A percentile compares a stretch with the other conserved stretches of the same genome.
Conservation (phyloP, 805 yeast species). For the Candida koratica region DNA sequence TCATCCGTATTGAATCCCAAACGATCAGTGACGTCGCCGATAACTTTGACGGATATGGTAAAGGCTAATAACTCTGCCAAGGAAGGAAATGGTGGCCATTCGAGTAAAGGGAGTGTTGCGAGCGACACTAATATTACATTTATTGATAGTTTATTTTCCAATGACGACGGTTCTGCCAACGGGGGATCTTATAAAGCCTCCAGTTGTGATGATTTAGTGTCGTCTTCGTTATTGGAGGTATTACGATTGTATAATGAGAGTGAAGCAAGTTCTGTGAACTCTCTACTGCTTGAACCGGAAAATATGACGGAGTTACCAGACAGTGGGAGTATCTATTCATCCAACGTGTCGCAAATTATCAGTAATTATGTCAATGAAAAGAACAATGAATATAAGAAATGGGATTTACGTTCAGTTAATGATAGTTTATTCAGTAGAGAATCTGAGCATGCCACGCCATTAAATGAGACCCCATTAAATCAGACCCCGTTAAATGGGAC, state of each 20-base stretch:
- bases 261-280: conserved; percentile 1
- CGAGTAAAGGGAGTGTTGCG: background rate
- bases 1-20: background rate
- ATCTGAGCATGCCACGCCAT: conserved; percentile 2
- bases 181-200: too few relatives aligned
- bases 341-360: conserved; percentile 5
- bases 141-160: conserved; percentile 10
- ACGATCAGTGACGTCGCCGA: background rate
- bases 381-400: background rate
- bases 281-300: background rate
- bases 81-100: background rate
- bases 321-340: background rate
- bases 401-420: conserved; percentile 6
- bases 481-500: too few relatives aligned
- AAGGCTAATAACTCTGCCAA: background rate
- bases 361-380: conserved; percentile 9
- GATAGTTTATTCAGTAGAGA: conserved; percentile 12
- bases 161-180: background rate
- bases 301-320: conserved; percentile 1
- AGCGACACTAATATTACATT: background rate
- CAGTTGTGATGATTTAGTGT: conserved; percentile 4
- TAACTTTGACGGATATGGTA: background rate
- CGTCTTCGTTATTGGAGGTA: conserved; percentile 10
- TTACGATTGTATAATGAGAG: conserved; percentile 9
- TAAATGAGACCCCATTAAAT: too few relatives aligned